Percentiles rank a stretch among this genome's conserved stretches.
Evolutionary conservation across 2,329 filamentous ascomycete species (phyloP).

Genomic region (Neofusicoccum umdonicola): DNA sequence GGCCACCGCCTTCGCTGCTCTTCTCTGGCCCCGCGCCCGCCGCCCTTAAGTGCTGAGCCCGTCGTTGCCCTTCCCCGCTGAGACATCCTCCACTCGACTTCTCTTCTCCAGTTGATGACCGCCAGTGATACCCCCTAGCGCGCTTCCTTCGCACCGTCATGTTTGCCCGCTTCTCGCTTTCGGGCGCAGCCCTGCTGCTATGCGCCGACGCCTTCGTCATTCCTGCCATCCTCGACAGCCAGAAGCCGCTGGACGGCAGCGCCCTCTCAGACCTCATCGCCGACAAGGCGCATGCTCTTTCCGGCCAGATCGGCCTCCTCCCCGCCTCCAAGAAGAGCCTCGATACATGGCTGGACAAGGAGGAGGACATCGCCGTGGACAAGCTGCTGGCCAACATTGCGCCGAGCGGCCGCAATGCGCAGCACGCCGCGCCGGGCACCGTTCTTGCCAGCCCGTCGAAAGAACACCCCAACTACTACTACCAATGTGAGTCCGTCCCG

Average conservation of each 20-base stretch:
- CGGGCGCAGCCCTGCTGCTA: constrained; percentile 3
- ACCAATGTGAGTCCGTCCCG: constrained; percentile 37
- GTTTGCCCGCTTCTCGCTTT: constrained; percentile 4
- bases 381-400: constrained; percentile 43
- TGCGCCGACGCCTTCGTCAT: constrained; percentile 14
- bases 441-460: constrained; percentile 45
- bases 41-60: neutral
- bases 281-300: neutral
- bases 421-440: constrained; percentile 37
- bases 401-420: constrained; percentile 39
- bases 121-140: constrained; percentile 3
- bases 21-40: neutral
- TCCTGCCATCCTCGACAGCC: neutral
- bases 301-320: neutral
- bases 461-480: constrained; percentile 43
- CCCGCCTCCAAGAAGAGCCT: constrained; percentile 19
- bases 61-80: neutral
- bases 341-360: constrained; percentile 36
- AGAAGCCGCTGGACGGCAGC: neutral
- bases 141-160: constrained; percentile 7
- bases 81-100: neutral
- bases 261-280: neutral
- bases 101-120: neutral
- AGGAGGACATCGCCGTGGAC: constrained; percentile 36
- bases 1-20: neutral